A percentile compares a stretch with the other conserved stretches of the same genome.
Evolutionary conservation across 208 protist genomes (phyloP).

Genomic region (Trypanosoma boissoni): DNA sequence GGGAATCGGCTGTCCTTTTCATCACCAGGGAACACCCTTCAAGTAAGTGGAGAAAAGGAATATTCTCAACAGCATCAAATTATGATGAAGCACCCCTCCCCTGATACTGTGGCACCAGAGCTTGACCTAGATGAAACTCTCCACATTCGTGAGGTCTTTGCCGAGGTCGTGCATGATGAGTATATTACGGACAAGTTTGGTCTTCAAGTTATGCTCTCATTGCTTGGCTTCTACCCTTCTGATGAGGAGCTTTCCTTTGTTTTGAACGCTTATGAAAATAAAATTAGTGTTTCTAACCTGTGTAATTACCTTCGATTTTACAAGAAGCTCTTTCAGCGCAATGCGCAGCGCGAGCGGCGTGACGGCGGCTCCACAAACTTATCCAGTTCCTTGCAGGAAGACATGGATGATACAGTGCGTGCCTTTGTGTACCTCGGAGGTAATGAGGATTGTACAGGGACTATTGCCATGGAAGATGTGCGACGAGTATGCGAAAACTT

Average conservation of each 20-base stretch:
- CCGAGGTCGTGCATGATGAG: conserved; percentile 51
- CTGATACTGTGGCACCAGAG: conserved; percentile 34
- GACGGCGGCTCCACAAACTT: conserved; percentile 3
- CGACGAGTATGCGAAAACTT: conserved; percentile 60
- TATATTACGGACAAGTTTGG: conserved; percentile 63
- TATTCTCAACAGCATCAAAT: conserved; percentile 5
- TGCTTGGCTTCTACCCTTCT: conserved; percentile 71
- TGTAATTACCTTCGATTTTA: conserved; percentile 81
- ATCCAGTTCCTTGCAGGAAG: conserved; percentile 19
- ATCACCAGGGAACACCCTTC: too few species aligned
- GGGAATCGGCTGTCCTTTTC: too few species aligned
- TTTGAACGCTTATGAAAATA: conserved; percentile 47
- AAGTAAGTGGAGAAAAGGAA: conserved; percentile 4
- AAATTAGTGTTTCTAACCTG: conserved; percentile 58
- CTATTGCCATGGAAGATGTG: conserved; percentile 41
- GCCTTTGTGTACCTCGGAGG: conserved; percentile 84
- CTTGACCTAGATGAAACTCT: conserved; percentile 69
- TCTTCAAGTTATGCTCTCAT: conserved; percentile 66
- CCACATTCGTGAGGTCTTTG: conserved; percentile 49
- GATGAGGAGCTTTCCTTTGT: conserved; percentile 64
- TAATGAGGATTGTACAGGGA: conserved; percentile 58
- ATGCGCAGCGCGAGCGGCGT: conserved; percentile 6
- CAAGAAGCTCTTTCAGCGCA: conserved; percentile 62
- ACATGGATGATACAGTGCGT: conserved; percentile 60
- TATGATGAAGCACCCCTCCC: conserved; percentile 24